Percentiles rank a stretch among this genome's conserved stretches.
Evolutionary conservation across 2,329 filamentous ascomycete species (phyloP).

Genomic region (Diaporthe destruens): DNA sequence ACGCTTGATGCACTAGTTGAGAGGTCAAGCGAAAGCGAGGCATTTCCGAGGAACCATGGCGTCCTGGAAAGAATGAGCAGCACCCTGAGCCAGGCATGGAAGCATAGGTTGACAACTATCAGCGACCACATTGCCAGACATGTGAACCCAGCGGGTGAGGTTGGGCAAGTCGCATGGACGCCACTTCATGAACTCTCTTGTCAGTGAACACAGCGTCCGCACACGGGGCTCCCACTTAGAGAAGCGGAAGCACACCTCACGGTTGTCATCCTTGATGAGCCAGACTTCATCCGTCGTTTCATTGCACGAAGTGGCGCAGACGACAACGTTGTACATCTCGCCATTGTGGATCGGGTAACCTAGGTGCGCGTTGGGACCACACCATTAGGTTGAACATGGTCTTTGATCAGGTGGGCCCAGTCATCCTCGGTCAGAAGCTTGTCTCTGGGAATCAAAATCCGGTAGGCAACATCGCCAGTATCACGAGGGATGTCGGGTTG

Average conservation of each 20-base stretch:
- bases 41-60: slow-evolving; percentile 50
- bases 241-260: slow-evolving; percentile 53
- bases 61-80: slow-evolving; percentile 60
- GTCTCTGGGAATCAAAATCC: slow-evolving; percentile 49
- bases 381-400: slow-evolving; percentile 51
- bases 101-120: slow-evolving; percentile 62
- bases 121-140: slow-evolving; percentile 55
- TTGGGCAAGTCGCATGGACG: slow-evolving; percentile 57
- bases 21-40: slow-evolving; percentile 35
- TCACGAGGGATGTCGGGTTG: slow-evolving; percentile 46
- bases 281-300: slow-evolving; percentile 46
- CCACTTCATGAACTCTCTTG: slow-evolving; percentile 60
- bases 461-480: slow-evolving; percentile 53
- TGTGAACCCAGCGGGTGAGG: slow-evolving; percentile 56
- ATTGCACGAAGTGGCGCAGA: slow-evolving; percentile 37
- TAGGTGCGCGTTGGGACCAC: slow-evolving; percentile 51
- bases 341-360: slow-evolving; percentile 51
- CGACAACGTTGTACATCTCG: slow-evolving; percentile 52
- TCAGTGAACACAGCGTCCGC: slow-evolving; percentile 51
- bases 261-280: slow-evolving; percentile 49
- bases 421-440: slow-evolving; percentile 47
- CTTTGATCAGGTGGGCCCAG: slow-evolving; percentile 46
- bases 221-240: slow-evolving; percentile 53
- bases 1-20: slow-evolving; percentile 21
- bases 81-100: slow-evolving; percentile 62